Base-by-base conservation (phyloP, 2,329 filamentous ascomycete species). In the Madurella mycetomatis region DNA sequence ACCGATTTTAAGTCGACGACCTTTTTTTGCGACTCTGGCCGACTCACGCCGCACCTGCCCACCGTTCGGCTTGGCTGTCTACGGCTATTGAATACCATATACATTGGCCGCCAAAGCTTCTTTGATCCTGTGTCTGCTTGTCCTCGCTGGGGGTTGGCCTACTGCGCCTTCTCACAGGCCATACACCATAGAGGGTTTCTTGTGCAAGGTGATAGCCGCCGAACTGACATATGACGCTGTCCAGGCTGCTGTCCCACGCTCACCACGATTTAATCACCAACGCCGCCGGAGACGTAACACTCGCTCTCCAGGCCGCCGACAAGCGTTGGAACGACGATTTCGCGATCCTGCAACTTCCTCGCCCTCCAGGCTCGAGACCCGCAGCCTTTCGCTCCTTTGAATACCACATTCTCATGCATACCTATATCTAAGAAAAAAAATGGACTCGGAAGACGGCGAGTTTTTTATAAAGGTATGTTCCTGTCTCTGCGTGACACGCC, bases 401-500 rank as follows among this genome's bases (percentile, higher is more conserved):
- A 50, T 47, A 56, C 50, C 49, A 60, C 52, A 62, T 62, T 66
- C 71, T 62, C 61, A 82, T 82, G 79, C 73, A 75, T 79, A 65
- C 70, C 61, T 70, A 71, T 67, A 45, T 19, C 44, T 57, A 53
- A 74, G 80, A 73, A 65, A 94, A 74, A 80, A 73, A 65, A 94
- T 91, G 87, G 86, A 90, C 77, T 90, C 87, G 73, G 88, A 92
- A 85, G 88, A 94, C 85, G 89, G 89, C 72, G 85, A 90, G 78
- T 75, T 88, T 74, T 95, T 94, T 76, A 84, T 94, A 74, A 94
- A 92, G 84, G 88, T 89, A 79, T 59, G 75, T 47, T 57, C 39
- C 53, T 45, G 51, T 15, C 44, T 56, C 31, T n/a, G 49, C 41
- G 55, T 64, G 25, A 64, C 59, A 8, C 19, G 16, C 15, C 34